Conservation (phyloP, 176 grass and related monocot genomes). For the Zizania latifolia region DNA sequence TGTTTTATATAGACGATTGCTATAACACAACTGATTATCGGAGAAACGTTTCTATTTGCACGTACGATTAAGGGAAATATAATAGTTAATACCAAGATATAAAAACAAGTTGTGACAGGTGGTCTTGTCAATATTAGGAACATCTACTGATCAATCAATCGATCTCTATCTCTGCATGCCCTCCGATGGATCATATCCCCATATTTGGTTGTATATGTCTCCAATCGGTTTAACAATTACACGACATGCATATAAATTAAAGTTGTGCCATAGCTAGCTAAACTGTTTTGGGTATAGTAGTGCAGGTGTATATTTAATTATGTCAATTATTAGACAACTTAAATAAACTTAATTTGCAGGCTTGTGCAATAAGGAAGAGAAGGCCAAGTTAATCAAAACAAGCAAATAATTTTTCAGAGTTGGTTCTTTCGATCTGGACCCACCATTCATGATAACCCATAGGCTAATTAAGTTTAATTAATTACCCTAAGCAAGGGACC, state of each 20-base stretch:
- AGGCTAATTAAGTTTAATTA: background rate
- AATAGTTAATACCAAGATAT: background rate
- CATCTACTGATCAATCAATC: background rate
- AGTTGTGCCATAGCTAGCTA: background rate
- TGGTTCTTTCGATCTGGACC: background rate
- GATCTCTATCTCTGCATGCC: background rate
- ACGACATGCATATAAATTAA: background rate
- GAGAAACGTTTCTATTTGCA: no score
- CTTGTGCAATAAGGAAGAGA: background rate
- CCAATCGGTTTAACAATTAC: background rate
- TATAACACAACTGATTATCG: no score
- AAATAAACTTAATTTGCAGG: background rate
- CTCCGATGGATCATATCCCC: background rate
- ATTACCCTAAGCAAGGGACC: conserved; percentile 9
- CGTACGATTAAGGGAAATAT: conserved; percentile 8
- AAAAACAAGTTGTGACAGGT: conserved; percentile 7
- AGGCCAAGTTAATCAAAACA: background rate
- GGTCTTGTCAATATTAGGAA: conserved; percentile 7
- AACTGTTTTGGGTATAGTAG: background rate
- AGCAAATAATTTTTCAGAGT: conserved; percentile 1
- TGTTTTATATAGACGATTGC: no score
- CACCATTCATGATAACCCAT: conserved; percentile 25
- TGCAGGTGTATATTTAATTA: background rate
- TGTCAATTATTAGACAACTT: background rate
- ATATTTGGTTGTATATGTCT: background rate